Evolutionary conservation across 345 rosid genomes (phyloP).

Genomic region (Gossypium anomalum): DNA sequence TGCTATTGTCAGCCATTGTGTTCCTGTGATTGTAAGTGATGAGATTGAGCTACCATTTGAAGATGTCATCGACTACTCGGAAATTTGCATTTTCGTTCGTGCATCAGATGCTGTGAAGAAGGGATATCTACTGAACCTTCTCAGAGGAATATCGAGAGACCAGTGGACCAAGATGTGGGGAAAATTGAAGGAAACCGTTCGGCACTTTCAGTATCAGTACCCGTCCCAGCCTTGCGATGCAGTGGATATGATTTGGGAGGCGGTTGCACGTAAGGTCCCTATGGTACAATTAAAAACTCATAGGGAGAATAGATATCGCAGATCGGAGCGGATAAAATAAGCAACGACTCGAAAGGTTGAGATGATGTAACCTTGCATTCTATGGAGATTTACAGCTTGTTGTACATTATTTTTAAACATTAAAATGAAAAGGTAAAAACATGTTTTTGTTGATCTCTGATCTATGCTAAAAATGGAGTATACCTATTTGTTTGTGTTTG

Average conservation of each 20-base stretch:
- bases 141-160: conserved; percentile 47
- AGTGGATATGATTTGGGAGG: conserved; percentile 87
- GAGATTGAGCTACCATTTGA: conserved; percentile 84
- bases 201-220: conserved; percentile 56
- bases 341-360: background rate
- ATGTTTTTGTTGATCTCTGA: conserved; percentile 7
- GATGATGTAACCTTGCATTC: conserved; percentile 9
- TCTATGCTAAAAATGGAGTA: background rate
- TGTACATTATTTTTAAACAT: background rate
- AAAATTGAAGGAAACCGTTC: conserved; percentile 54
- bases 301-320: conserved; percentile 50
- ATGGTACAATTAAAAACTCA: conserved; percentile 39
- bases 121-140: conserved; percentile 58
- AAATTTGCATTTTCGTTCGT: conserved; percentile 61
- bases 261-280: conserved; percentile 54
- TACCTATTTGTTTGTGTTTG: too few relatives aligned
- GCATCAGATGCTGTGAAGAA: conserved; percentile 69
- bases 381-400: background rate
- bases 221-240: conserved; percentile 78
- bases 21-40: conserved; percentile 88
- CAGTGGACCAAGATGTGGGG: conserved; percentile 75
- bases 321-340: conserved; percentile 25
- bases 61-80: conserved; percentile 78
- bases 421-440: background rate
- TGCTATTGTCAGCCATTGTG: conserved; percentile 77